phyloP scores from a whole-genome alignment of 2,329 filamentous ascomycete genomes.

The Waltergamsia citrina region DNA sequence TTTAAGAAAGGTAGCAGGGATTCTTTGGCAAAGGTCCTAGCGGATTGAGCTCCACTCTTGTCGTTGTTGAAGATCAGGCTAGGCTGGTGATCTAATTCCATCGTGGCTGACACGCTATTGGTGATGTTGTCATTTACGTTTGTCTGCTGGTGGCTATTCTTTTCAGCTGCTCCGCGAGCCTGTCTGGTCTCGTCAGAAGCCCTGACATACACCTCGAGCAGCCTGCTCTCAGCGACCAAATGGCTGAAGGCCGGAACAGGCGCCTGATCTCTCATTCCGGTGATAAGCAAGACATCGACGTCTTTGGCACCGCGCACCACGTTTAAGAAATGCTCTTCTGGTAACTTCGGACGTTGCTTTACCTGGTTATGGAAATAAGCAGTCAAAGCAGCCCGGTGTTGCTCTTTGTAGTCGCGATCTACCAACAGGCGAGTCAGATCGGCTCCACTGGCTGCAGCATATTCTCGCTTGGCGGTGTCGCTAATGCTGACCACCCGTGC shows the following conservation, averaged over 20 bases:
- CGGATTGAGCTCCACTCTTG: constrained; percentile 24
- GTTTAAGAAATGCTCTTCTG: constrained; percentile 38
- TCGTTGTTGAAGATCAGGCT: constrained; percentile 43
- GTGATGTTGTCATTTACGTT: constrained; percentile 1
- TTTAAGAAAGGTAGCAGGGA: constrained; percentile 35
- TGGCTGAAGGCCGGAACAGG: constrained; percentile 44
- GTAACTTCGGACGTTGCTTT: constrained; percentile 30
- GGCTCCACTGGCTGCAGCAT: constrained; percentile 37
- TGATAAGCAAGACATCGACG: constrained; percentile 49
- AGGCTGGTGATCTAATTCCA: constrained; percentile 12
- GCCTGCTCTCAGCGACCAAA: constrained; percentile 38
- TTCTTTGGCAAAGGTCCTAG: constrained; percentile 27
- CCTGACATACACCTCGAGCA: constrained; percentile 44
- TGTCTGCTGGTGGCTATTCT: too few species aligned
- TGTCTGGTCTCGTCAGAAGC: constrained; percentile 25
- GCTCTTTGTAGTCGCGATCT: constrained; percentile 52
- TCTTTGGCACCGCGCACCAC: constrained; percentile 28
- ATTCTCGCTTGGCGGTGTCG: constrained; percentile 46
- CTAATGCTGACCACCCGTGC: constrained; percentile 45
- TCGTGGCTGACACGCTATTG: constrained; percentile 3
- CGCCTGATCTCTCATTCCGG: constrained; percentile 52
- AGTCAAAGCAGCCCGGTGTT: constrained; percentile 43
- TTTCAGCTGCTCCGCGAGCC: too few species aligned
- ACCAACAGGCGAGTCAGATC: constrained; percentile 35
- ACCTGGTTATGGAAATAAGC: constrained; percentile 39